Evolutionary conservation across 106 monocot genomes (phyloP).

Genomic region (Vanilla planifolia): DNA sequence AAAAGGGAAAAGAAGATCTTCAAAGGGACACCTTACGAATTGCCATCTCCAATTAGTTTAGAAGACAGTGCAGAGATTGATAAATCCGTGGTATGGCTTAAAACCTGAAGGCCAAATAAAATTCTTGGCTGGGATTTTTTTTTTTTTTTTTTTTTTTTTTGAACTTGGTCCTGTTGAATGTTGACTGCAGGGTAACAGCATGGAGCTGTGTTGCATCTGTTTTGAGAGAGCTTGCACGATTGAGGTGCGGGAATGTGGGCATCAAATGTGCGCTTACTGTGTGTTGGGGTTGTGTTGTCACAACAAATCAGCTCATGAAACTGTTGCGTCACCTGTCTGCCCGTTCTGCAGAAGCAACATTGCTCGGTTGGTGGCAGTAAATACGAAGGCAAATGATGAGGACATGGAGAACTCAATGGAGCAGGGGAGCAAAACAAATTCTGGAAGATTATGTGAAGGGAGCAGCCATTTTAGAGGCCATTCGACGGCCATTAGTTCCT

Average conservation of each 20-base stretch:
- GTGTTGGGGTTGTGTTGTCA: background rate
- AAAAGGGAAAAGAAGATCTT: constrained; percentile 69
- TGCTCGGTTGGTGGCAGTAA: background rate
- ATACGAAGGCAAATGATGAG: constrained; percentile 6
- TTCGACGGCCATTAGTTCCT: constrained; percentile 55
- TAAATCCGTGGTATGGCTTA: constrained; percentile 39
- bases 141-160: background rate
- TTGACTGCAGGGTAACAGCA: too few species aligned
- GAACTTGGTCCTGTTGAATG: background rate
- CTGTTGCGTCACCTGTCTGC: constrained; percentile 40
- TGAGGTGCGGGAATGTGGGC: too few species aligned
- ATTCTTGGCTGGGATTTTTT: too few species aligned
- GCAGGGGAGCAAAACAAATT: constrained; percentile 29
- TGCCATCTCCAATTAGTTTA: constrained; percentile 25
- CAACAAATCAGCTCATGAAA: background rate
- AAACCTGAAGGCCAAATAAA: too few species aligned
- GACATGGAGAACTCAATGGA: constrained; percentile 25
- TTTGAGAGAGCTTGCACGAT: too few species aligned
- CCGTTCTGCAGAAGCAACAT: constrained; percentile 75
- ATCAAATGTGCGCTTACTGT: too few species aligned
- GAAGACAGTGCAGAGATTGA: constrained; percentile 33
- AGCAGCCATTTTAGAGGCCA: constrained; percentile 90
- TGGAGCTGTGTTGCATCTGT: too few species aligned
- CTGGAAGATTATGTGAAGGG: constrained; percentile 45
- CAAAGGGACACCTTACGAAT: constrained; percentile 17